These are phyloP conservation scores for Metarhizium robertsii DNA, from an alignment of 2,329 filamentous ascomycete species.

Conservation along the genomic window DNA sequence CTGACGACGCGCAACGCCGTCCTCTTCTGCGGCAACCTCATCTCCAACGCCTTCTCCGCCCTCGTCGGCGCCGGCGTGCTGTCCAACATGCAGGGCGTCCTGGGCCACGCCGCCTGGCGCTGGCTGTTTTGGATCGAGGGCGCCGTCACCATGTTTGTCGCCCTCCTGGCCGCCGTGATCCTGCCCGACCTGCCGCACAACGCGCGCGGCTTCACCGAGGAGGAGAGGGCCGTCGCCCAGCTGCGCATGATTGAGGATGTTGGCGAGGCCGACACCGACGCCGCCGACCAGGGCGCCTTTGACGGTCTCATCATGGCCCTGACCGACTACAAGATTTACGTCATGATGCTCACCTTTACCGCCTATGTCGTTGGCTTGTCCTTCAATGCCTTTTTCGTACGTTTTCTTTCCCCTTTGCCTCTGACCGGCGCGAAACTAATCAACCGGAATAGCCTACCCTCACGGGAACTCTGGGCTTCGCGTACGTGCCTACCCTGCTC, in stretches of 20 bases:
- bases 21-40: conserved; percentile 49
- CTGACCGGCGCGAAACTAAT: too few relatives aligned
- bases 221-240: conserved; percentile 47
- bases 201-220: conserved; percentile 46
- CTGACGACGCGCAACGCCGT: conserved; percentile 45
- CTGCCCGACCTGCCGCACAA: conserved; percentile 48
- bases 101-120: conserved; percentile 47
- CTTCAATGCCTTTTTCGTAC: conserved; percentile 49
- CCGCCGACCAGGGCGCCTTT: conserved; percentile 37
- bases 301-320: conserved; percentile 48
- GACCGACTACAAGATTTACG: conserved; percentile 52
- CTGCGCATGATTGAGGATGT: conserved; percentile 48
- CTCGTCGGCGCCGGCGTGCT: conserved; percentile 50
- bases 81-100: conserved; percentile 45
- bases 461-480: conserved; percentile 43
- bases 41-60: conserved; percentile 51
- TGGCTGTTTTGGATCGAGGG: conserved; percentile 56
- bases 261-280: conserved; percentile 44
- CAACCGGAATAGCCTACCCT: conserved; percentile 31
- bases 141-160: conserved; percentile 38
- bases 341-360: conserved; percentile 54
- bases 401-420: conserved; percentile 8
- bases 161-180: conserved; percentile 36
- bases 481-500: conserved; percentile 41
- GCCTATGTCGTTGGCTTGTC: conserved; percentile 50